Conservation (phyloP, 2,329 filamentous ascomycete genomes). For the Trichoderma gracile region DNA sequence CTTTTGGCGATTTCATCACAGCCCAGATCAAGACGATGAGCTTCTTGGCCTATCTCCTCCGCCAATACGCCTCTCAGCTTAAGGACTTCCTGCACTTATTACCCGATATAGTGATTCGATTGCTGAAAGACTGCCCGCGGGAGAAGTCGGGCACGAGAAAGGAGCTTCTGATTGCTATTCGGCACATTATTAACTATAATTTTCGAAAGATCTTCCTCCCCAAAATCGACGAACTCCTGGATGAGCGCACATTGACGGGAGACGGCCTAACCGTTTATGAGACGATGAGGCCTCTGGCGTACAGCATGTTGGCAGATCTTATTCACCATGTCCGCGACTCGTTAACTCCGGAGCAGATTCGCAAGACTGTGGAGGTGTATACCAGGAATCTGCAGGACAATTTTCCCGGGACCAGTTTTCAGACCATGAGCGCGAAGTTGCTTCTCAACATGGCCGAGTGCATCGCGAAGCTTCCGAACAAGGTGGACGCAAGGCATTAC, state of each 20-base stretch:
- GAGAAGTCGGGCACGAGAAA: constrained; percentile 94
- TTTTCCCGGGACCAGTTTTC: constrained; percentile 96
- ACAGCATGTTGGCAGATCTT: constrained; percentile 96
- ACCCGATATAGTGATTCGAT: constrained; percentile 83
- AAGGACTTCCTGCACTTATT: constrained; percentile 83
- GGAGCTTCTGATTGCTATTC: constrained; percentile 91
- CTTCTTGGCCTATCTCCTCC: constrained; percentile 88
- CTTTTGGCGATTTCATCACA: constrained; percentile 96
- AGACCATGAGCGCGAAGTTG: constrained; percentile 98
- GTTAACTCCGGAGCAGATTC: constrained; percentile 86
- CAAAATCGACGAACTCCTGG: constrained; percentile 92
- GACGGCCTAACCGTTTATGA: constrained; percentile 97
- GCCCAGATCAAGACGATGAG: constrained; percentile 99
- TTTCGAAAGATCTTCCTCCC: constrained; percentile 92
- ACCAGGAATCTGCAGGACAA: constrained; percentile 94
- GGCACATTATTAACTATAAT: constrained; percentile 99
- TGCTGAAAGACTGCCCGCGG: constrained; percentile 89
- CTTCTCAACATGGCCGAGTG: constrained; percentile 97
- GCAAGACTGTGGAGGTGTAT: constrained; percentile 94
- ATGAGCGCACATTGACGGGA: constrained; percentile 90
- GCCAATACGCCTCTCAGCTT: constrained; percentile 83
- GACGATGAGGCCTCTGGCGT: constrained; percentile 91
- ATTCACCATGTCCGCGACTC: constrained; percentile 95
- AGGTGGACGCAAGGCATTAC: constrained; percentile 91
- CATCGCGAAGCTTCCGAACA: constrained; percentile 91